Base-by-base conservation (phyloP, 768 basidiomycete species). In the Russula sp. region DNA sequence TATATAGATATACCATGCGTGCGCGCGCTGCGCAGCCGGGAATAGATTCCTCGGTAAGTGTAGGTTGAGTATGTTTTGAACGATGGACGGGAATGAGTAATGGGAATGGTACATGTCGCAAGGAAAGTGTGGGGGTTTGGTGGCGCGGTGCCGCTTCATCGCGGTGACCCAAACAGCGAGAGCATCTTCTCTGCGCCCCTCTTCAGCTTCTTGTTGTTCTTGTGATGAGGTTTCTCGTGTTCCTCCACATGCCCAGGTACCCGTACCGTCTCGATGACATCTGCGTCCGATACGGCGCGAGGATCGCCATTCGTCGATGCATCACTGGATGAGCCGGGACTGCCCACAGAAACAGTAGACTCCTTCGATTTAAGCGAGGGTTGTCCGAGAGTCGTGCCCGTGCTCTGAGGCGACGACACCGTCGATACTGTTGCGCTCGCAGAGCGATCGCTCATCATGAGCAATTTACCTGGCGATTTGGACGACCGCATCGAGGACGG, bases 101-200 rank as follows among this genome's bases (percentile, higher is more conserved):
- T 34, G 32, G 34, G 16, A 14, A 42, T 29, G 38, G 10, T 34
- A 18, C 32, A 22, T 7, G 7, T 2, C 9, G 2, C 57, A 51
- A 13, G 39, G n/a, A 39, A 60, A 22, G 29, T 2, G 22, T 32
- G 22, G 6, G 20, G 42, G 45, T 4, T n/a, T 18, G 9, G 43
- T 11, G 22, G 14, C 7, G 22, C 9, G 2, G 46, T 22, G 8
- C 35, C 14, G 7, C 51, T 60, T 70, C 64, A 72, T 63, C 74
- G 86, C 63, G 87, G 86, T 32, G 87, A 83, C 46, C 86, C 86
- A 73, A 93, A 92, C 65, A 93, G 76, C 36, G 89, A 89, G 60
- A 93, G 79, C 58, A 93, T 81, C 66, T 92, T 92, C 77, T 91
- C 90, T 3, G 90, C 89, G 64, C 86, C 87, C 70, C 90, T 86